A percentile compares a stretch with the other conserved stretches of the same genome.
Conservation (phyloP, 495 filamentous ascomycete species). For the Podospora conica region DNA sequence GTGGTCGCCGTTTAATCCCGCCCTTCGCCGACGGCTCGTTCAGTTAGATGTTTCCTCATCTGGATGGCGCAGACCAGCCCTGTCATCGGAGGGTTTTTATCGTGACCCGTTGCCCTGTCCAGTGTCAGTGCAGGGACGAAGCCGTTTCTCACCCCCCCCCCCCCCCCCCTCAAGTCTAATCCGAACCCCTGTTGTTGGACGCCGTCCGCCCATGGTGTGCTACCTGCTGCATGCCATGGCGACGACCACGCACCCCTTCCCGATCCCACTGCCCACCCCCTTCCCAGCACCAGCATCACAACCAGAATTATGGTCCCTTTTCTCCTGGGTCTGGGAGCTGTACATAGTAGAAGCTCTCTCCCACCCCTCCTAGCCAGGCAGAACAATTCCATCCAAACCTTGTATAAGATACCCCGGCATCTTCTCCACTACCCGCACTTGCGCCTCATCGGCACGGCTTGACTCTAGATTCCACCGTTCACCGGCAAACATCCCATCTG, state of each 20-base stretch:
- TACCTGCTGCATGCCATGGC: neutral
- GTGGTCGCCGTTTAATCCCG: neutral
- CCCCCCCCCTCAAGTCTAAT: slow-evolving; percentile 10
- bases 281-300: slow-evolving; percentile 24
- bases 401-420: slow-evolving; percentile 29
- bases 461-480: slow-evolving; percentile 1
- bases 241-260: slow-evolving; percentile 13
- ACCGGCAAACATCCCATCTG: slow-evolving; percentile 12
- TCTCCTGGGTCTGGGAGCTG: neutral
- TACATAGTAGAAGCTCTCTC: neutral
- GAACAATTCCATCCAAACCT: slow-evolving; percentile 23
- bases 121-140: neutral
- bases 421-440: slow-evolving; percentile 23
- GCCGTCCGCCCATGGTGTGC: neutral
- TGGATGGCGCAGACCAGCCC: slow-evolving; percentile 21
- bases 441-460: neutral
- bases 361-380: slow-evolving; percentile 33
- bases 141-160: slow-evolving; percentile 15
- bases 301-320: slow-evolving; percentile 16
- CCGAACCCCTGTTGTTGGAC: neutral
- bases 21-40: slow-evolving; percentile 7
- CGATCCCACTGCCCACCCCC: slow-evolving; percentile 24
- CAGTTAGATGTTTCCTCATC: slow-evolving; percentile 22
- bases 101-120: neutral
- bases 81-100: slow-evolving; percentile 10